These are phyloP conservation scores for Acorus calamus DNA, from an alignment of 106 monocot species.

Conservation along the genomic window DNA sequence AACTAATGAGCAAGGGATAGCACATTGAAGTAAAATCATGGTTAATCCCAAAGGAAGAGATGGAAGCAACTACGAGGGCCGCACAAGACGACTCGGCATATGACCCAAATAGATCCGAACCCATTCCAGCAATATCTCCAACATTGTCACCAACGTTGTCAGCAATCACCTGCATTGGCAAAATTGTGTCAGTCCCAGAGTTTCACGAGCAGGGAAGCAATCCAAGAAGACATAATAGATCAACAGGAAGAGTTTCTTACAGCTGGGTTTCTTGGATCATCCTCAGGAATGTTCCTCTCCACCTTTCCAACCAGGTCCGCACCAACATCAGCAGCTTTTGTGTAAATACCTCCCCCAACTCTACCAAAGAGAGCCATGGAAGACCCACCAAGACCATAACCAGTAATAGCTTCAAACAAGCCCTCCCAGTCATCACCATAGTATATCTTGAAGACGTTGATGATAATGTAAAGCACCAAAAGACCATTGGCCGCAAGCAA, in stretches of 20 bases:
- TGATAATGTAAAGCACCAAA: conserved; percentile 12
- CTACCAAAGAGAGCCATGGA: not conserved
- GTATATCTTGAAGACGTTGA: not conserved
- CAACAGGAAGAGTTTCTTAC: too few species aligned
- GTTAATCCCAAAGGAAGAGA: conserved; percentile 22
- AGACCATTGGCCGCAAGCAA: conserved; percentile 20
- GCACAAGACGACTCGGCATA: conserved; percentile 25
- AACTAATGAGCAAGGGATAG: conserved; percentile 22
- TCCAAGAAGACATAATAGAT: too few species aligned
- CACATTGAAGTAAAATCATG: conserved; percentile 24
- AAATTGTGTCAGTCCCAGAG: too few species aligned
- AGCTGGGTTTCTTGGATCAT: too few species aligned
- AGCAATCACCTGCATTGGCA: not conserved
- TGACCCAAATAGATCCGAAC: not conserved
- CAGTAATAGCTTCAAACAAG: conserved; percentile 4
- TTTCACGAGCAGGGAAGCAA: too few species aligned
- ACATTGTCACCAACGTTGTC: not conserved
- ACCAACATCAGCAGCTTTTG: too few species aligned
- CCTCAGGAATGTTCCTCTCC: too few species aligned
- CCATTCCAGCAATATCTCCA: not conserved
- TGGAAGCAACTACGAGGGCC: conserved; percentile 20
- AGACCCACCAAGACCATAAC: not conserved
- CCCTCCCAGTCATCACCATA: conserved; percentile 27
- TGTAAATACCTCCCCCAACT: too few species aligned
- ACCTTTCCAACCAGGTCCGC: too few species aligned